phyloP scores from a whole-genome alignment of 441 rosid genomes.

The Capsella rubella region DNA sequence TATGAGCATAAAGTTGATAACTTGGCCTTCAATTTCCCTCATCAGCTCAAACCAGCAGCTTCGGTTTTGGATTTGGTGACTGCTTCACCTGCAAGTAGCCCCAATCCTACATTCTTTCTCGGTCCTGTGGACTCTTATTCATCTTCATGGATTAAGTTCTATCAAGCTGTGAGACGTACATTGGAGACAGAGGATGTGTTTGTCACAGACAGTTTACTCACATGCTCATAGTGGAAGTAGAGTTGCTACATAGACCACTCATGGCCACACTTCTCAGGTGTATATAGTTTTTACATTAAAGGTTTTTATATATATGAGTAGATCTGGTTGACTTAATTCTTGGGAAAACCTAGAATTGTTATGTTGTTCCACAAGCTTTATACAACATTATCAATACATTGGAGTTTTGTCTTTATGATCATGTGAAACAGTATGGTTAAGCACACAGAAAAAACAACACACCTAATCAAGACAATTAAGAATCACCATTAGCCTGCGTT shows the following conservation, averaged over 20 bases:
- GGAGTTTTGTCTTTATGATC: constrained; percentile 34
- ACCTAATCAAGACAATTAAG: constrained; percentile 29
- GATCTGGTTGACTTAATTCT: constrained; percentile 30
- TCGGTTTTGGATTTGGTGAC: constrained; percentile 88
- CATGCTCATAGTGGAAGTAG: constrained; percentile 67
- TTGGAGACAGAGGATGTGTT: constrained; percentile 55
- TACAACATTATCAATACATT: constrained; percentile 41
- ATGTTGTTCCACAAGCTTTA: constrained; percentile 30
- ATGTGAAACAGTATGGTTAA: constrained; percentile 23
- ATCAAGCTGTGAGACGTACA: constrained; percentile 70
- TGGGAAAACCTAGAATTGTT: constrained; percentile 26
- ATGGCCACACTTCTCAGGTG: constrained; percentile 40
- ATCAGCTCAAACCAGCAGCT: constrained; percentile 67
- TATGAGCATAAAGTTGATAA: constrained; percentile 93
- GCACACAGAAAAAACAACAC: constrained; percentile 21
- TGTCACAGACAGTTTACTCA: constrained; percentile 59
- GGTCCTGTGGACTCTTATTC: constrained; percentile 60
- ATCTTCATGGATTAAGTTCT: constrained; percentile 77
- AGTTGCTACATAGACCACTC: constrained; percentile 42
- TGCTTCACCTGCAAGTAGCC: constrained; percentile 81
- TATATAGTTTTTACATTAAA: constrained; percentile 41
- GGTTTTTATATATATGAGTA: constrained; percentile 36
- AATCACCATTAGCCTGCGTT: constrained; percentile 31
- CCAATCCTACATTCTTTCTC: constrained; percentile 82
- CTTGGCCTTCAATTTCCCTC: constrained; percentile 92